Conservation (phyloP, 495 filamentous ascomycete genomes). For the Neurospora africana region DNA sequence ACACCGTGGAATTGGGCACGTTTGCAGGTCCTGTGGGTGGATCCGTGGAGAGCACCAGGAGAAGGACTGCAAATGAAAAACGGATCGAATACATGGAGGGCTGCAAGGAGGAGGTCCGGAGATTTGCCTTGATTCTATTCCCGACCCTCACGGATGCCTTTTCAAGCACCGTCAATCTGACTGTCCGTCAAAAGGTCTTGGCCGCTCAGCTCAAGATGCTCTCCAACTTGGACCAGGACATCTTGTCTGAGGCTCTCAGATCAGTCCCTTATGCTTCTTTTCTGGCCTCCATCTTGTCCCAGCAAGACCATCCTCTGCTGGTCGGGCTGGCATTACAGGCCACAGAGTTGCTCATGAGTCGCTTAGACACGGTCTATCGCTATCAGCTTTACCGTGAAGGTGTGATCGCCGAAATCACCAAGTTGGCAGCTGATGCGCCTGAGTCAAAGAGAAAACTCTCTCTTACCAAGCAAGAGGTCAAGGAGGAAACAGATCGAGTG, state of each 20-base stretch:
- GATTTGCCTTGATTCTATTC: slow-evolving; percentile 90
- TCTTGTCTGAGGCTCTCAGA: slow-evolving; percentile 81
- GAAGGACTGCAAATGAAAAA: slow-evolving; percentile 62
- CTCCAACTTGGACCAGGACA: slow-evolving; percentile 75
- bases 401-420: slow-evolving; percentile 82
- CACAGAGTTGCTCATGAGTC: slow-evolving; percentile 73
- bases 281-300: slow-evolving; percentile 87
- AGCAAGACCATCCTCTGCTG: slow-evolving; percentile 82
- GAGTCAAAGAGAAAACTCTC: slow-evolving; percentile 18
- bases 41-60: slow-evolving; percentile 27
- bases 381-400: slow-evolving; percentile 97
- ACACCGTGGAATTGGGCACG: slow-evolving; percentile 31
- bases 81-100: slow-evolving; percentile 63
- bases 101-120: slow-evolving; percentile 75
- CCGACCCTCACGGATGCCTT: slow-evolving; percentile 96
- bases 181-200: slow-evolving; percentile 92
- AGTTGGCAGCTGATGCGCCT: slow-evolving; percentile 46
- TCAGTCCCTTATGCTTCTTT: slow-evolving; percentile 95
- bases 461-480: slow-evolving; percentile 16
- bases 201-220: slow-evolving; percentile 96
- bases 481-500: slow-evolving; percentile 8
- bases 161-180: slow-evolving; percentile 96
- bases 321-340: slow-evolving; percentile 82
- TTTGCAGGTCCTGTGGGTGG: slow-evolving; percentile 26
- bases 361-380: slow-evolving; percentile 77